Evolutionary conservation across 495 filamentous ascomycete genomes (phyloP), one percentile per base, ranked within the genome.

Genomic region (Penicillium desertorum): DNA sequence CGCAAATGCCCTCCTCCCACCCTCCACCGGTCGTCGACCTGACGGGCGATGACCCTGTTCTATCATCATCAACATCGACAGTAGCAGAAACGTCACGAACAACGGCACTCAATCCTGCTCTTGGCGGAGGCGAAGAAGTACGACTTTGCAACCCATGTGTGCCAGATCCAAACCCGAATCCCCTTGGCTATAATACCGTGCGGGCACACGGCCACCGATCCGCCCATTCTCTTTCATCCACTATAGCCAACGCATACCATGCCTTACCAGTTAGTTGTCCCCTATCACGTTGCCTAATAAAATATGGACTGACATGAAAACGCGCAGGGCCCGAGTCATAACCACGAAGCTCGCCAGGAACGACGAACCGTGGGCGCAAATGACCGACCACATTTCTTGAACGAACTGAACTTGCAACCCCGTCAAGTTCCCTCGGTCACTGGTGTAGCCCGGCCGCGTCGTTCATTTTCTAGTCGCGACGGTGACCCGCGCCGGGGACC

Each of bases 111-210:
- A 73, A 89, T 56, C 79, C 80, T 23, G 79, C 81, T 11, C 76
- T 90, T 3, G 86, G 84, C 25, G 92, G 92, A 42, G 91, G 92
- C 11, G 89, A 92, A 66, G 85, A 90, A 73, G 92, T 97, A 39
- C 83, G 92, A 49, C 85, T 97, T 11, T 97, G 92, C 79, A 96
- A 97, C 66, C 92, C 92, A 1, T 97, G 92, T 66, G 92, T 96
- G 20, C 92, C 91, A 25, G 92, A 96, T 71, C 92, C 92, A 3
- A 95, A 94, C 61, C 88, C 81, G 16, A 81, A 86, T 30, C 91
- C 89, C 8, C 62, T 66, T 29, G 65, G 64, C 12, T 78, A 71
- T 49, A 50, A 54, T 14, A 46, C 66, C 37, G 45, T 70, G 27
- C 68, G 70, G 27, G 42, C 63, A 22, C 51, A 58, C 29, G 67